Percentiles rank a stretch among this genome's conserved stretches.
Evolutionary conservation across 192 early-diverging fungal genomes (phyloP).

Genomic region (Pilaira anomala): DNA sequence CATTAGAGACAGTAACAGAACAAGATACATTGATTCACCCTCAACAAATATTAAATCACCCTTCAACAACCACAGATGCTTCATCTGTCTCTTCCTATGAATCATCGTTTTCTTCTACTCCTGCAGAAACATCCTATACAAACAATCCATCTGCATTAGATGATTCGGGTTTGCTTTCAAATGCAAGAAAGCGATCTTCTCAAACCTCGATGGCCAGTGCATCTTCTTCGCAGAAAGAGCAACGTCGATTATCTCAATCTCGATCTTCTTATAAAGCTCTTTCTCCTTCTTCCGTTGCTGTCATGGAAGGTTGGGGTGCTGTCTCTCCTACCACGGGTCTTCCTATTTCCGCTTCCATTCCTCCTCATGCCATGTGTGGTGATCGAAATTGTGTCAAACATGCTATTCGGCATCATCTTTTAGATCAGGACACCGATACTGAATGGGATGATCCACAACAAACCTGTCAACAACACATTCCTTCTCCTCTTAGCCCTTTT

Average conservation of each 20-base stretch:
- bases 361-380: constrained; percentile 14
- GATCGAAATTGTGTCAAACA: not conserved
- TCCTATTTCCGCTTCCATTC: constrained; percentile 24
- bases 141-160: too few species aligned
- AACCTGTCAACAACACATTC: too few species aligned
- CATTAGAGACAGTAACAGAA: constrained; percentile 19
- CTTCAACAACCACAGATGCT: constrained; percentile 5
- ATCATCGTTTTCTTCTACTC: constrained; percentile 15
- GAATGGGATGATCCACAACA: too few species aligned
- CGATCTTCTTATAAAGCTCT: not conserved
- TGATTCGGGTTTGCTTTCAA: too few species aligned
- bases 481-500: too few species aligned
- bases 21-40: not conserved
- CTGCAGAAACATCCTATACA: not conserved
- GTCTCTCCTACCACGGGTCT: constrained; percentile 22
- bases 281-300: constrained; percentile 16
- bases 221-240: not conserved
- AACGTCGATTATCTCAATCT: not conserved
- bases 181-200: too few species aligned
- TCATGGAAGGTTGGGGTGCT: constrained; percentile 18
- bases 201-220: not conserved
- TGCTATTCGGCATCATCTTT: not conserved
- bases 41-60: too few species aligned
- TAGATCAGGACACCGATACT: not conserved
- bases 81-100: constrained; percentile 19